phyloP scores from a whole-genome alignment of 805 yeast genomes.

The Monosporozyma yasuniensis region DNA sequence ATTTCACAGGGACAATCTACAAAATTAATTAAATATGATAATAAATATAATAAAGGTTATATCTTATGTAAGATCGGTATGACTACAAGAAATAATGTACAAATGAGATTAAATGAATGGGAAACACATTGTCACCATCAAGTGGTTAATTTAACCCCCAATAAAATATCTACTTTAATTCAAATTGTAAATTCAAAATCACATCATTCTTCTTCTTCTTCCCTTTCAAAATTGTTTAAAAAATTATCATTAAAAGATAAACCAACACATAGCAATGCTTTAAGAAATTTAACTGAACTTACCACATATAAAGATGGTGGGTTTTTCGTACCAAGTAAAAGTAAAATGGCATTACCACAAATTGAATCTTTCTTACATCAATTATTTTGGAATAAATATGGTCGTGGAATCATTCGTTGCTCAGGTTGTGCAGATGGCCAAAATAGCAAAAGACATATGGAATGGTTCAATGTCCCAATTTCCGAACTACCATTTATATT shows the following conservation, averaged over 20 bases:
- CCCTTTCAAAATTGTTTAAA: slow-evolving; percentile 8
- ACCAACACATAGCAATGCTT: neutral
- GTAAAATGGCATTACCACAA: slow-evolving; percentile 9
- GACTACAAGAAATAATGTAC: slow-evolving; percentile 22
- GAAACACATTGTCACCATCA: slow-evolving; percentile 20
- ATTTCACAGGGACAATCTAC: slow-evolving; percentile 1
- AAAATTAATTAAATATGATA: neutral
- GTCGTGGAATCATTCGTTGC: slow-evolving; percentile 24
- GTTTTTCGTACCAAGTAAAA: slow-evolving; percentile 15
- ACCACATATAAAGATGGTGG: slow-evolving; percentile 20
- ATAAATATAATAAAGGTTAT: slow-evolving; percentile 6
- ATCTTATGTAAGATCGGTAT: slow-evolving; percentile 27
- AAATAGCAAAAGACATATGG: slow-evolving; percentile 19
- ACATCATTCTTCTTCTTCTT: neutral
- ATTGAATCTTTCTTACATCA: slow-evolving; percentile 20
- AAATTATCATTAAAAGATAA: slow-evolving; percentile 8
- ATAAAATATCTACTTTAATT: slow-evolving; percentile 8
- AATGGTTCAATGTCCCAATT: slow-evolving; percentile 24
- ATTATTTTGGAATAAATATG: slow-evolving; percentile 24
- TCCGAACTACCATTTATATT: slow-evolving; percentile 15
- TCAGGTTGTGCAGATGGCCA: slow-evolving; percentile 19
- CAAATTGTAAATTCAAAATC: neutral
- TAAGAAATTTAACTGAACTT: neutral
- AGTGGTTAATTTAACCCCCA: slow-evolving; percentile 22
- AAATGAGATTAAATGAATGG: slow-evolving; percentile 24